Evolutionary conservation across 106 monocot species (phyloP).

Genomic region (Apostasia ramifera): DNA sequence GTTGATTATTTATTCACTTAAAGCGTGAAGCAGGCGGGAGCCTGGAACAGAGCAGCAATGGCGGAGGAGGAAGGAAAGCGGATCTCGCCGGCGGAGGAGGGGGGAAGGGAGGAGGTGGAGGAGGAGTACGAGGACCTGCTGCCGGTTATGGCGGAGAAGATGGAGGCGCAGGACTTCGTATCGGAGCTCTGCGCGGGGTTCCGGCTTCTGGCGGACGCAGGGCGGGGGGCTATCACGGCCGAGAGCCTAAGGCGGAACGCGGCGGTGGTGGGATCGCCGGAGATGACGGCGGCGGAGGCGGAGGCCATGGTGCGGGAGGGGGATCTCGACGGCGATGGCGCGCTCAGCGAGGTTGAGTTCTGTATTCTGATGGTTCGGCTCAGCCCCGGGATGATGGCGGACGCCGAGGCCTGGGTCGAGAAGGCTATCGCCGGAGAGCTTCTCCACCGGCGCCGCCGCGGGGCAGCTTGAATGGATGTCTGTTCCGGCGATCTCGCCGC

Average conservation of each 20-base stretch:
- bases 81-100: neutral
- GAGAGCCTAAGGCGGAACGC: constrained; percentile 55
- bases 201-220: constrained; percentile 51
- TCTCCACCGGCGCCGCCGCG: neutral
- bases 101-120: neutral
- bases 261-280: constrained; percentile 45
- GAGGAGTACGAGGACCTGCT: constrained; percentile 47
- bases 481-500: no score
- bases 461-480: neutral
- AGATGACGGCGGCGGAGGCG: constrained; percentile 58
- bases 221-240: constrained; percentile 46
- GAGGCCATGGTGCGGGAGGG: constrained; percentile 74
- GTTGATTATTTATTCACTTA: neutral
- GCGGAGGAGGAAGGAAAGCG: neutral
- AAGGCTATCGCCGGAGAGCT: constrained; percentile 43
- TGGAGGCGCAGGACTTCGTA: constrained; percentile 42
- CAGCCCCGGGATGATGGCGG: constrained; percentile 65
- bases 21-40: neutral
- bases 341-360: constrained; percentile 67
- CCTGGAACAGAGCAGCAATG: neutral
- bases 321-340: constrained; percentile 74
- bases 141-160: constrained; percentile 52
- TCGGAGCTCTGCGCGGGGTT: constrained; percentile 60
- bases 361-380: constrained; percentile 81
- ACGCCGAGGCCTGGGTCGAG: constrained; percentile 51